Base-by-base conservation (phyloP, 139 green algal genomes). In the Astrephomene gubernaculifera region DNA sequence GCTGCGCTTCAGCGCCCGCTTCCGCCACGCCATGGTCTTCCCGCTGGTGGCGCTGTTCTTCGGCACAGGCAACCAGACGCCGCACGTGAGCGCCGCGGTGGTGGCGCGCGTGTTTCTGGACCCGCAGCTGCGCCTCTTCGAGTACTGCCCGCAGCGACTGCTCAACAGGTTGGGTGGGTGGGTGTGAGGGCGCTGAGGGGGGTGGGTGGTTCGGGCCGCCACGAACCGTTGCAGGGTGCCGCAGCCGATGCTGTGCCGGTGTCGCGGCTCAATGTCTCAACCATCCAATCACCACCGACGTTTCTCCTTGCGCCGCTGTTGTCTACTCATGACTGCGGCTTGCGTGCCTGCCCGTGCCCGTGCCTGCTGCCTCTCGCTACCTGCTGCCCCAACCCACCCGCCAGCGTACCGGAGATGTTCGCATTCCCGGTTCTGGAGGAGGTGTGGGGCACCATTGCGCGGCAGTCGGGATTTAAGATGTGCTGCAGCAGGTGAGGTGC, bases 11-110 rank as follows among this genome's bases (percentile, higher is more conserved):
- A 89, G 64, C 35, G 67, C 92, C 2, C 89, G 90, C 1, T 96
- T 96, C 83, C 65, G 82, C n/a, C 86, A 92, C n/a, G 57, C 87
- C 24, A 95, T 96, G 71, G 70, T 96, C 31, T 93, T 95, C 79
- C 92, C 93, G 4, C 88, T 96, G 29, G 91, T 91, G 38, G 93
- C 93, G 24, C 90, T 96, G 21, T 96, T 96, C 88, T 96, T 96
- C 83, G 93, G 79, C 65, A 86, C 93, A 31, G 93, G 93, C 85
- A 96, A 96, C 86, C 90, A 95, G 86, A 96, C 93, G 29, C 88
- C 90, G 7, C 71, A 88, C 43, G 93, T 96, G 8, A 81, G 73
- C 39, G 82, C 92, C 24, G 93, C 92, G 4, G 78, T 96, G 61
- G 88, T 96, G 14, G 90, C 93, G 0, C 86, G 93, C 36, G 93